A percentile compares a stretch with the other conserved stretches of the same genome.
These are phyloP conservation scores for Cladosporium austrohemisphaericum DNA, from an alignment of 2,329 filamentous ascomycete genomes.

Conservation along the genomic window DNA sequence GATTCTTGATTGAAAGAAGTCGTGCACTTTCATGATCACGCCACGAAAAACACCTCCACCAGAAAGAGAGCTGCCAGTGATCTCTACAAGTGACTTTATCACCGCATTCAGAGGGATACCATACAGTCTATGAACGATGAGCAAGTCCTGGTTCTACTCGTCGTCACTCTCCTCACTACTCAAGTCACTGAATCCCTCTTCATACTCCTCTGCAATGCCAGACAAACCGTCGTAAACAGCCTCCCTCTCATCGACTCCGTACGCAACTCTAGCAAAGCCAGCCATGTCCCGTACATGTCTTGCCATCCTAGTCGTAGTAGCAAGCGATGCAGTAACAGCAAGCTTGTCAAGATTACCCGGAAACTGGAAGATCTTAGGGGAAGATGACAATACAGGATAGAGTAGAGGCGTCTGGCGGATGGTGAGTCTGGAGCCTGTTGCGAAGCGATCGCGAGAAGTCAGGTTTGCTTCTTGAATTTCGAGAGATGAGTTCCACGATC, in stretches of 20 bases:
- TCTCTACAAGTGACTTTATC: too few species aligned
- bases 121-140: too few species aligned
- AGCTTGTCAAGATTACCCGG: slow-evolving; percentile 38
- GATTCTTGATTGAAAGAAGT: too few species aligned
- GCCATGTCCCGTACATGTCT: slow-evolving; percentile 60
- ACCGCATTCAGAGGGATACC: too few species aligned
- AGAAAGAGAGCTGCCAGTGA: too few species aligned
- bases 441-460: slow-evolving; percentile 28
- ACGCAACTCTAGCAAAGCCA: slow-evolving; percentile 52
- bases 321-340: slow-evolving; percentile 54
- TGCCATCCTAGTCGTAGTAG: slow-evolving; percentile 71
- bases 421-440: slow-evolving; percentile 27
- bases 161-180: slow-evolving; percentile 55
- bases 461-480: slow-evolving; percentile 31
- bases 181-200: slow-evolving; percentile 78
- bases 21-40: too few species aligned
- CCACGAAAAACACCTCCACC: too few species aligned
- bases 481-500: slow-evolving; percentile 35
- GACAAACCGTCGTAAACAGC: slow-evolving; percentile 74
- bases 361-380: slow-evolving; percentile 67
- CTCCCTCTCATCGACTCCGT: slow-evolving; percentile 77
- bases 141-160: not conserved
- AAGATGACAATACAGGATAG: slow-evolving; percentile 80
- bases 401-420: slow-evolving; percentile 49
- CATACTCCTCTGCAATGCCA: slow-evolving; percentile 81